These are phyloP conservation scores for Picochlorum sp. DNA, from an alignment of 139 green algal species.

Conservation along the genomic window DNA sequence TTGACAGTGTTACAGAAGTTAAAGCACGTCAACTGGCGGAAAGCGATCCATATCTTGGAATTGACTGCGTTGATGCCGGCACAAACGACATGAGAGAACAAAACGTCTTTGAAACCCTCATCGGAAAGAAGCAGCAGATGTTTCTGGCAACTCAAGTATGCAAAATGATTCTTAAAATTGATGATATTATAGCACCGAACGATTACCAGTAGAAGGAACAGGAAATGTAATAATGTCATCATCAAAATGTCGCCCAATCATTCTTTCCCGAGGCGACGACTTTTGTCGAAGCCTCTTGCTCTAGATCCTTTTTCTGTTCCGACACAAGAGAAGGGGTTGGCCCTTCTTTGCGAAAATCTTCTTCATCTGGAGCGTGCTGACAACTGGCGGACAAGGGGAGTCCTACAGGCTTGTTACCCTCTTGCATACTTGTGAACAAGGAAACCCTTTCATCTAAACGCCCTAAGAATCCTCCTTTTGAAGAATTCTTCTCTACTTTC, in stretches of 20 bases:
- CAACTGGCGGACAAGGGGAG: too few relatives aligned
- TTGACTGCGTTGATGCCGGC: conserved; percentile 94
- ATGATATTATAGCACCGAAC: conserved; percentile 88
- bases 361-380: too few relatives aligned
- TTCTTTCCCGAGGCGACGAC: not conserved
- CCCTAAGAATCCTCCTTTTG: too few relatives aligned
- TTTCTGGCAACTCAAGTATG: conserved; percentile 96
- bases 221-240: not conserved
- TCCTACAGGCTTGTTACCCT: too few relatives aligned
- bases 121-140: conserved; percentile 98
- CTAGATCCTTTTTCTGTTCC: too few relatives aligned
- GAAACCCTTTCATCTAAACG: too few relatives aligned
- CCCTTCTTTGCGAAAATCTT: too few relatives aligned
- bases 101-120: conserved; percentile 96
- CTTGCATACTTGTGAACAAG: too few relatives aligned
- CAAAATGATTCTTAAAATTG: conserved; percentile 99
- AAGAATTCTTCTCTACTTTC: too few relatives aligned
- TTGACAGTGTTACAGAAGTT: conserved; percentile 81
- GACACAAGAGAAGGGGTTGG: too few relatives aligned
- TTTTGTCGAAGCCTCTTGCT: not conserved
- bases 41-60: conserved; percentile 82
- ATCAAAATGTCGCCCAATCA: conserved; percentile 26
- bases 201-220: conserved; percentile 26
- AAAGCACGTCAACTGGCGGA: conserved; percentile 64
- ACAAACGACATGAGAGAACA: conserved; percentile 98